A percentile compares a stretch with the other conserved stretches of the same genome.
Conservation (phyloP, 176 grass and related monocot genomes). For the Aegilops speltoides region DNA sequence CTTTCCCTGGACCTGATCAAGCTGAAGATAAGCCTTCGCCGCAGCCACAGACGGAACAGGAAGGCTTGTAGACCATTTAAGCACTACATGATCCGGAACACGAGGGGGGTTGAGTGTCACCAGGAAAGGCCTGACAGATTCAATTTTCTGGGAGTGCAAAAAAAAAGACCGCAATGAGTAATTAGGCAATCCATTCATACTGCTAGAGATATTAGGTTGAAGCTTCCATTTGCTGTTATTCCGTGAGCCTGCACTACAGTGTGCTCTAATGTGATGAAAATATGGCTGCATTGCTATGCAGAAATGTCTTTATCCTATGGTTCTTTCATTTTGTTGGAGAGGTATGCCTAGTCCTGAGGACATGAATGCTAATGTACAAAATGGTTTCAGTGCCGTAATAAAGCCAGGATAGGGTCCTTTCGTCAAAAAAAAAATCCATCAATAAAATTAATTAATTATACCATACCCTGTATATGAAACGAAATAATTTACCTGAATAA, state of each 20-base stretch:
- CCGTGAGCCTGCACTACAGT: background rate
- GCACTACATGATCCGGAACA: background rate
- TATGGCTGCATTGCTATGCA: background rate
- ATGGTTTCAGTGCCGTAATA: no score
- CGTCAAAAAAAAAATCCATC: no score
- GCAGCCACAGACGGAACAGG: no score
- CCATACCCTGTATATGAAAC: background rate
- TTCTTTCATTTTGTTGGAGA: no score
- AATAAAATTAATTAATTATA: no score
- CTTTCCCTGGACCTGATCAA: no score
- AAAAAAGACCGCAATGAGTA: background rate
- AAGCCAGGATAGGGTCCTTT: no score
- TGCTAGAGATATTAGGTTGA: background rate
- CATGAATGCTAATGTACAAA: no score
- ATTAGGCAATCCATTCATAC: background rate
- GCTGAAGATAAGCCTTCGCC: no score
- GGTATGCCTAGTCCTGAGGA: no score
- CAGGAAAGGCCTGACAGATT: background rate
- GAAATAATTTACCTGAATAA: slow-evolving; percentile 2
- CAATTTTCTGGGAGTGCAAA: background rate
- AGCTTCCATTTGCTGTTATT: background rate
- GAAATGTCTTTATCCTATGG: background rate
- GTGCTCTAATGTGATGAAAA: background rate
- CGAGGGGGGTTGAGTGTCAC: background rate
- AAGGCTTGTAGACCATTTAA: slow-evolving; percentile 1